Base-by-base conservation (phyloP, 805 yeast species). In the Schwanniomyces yamadae region DNA sequence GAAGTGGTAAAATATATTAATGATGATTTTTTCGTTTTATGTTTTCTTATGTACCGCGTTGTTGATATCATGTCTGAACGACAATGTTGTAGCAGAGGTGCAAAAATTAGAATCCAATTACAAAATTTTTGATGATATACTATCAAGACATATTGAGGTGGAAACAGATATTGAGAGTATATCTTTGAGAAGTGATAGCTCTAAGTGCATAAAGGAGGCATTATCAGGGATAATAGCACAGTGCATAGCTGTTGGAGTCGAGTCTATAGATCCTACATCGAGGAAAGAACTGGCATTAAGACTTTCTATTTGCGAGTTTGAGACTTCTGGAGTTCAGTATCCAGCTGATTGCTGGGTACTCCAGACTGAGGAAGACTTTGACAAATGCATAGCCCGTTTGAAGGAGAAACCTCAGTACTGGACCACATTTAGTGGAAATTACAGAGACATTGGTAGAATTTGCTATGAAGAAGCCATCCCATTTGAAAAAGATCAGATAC, bases 381-480 rank as follows among this genome's bases (percentile, higher is more conserved):
- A 54, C 14, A 42, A 39, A 1, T 78, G 83, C 41, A 58, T 77
- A 20, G 33, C 44, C 3, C 55, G 61, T 2, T 42, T 77, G 25
- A 75, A 75, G 36, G 47, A 47, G 15, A 57, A 64, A 3, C 64
- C 78, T 0, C 84, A 81, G 45, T 77, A 82, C 72, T 83, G 91
- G 91, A 81, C 89, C 0, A 78, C 82, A 0, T 82, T 73, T 49
- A 80, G 80, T 42, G 87, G 87, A 0, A 75, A 81, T 48, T 81
- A 75, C 52, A 67, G 79, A 30, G 69, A 73, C 21, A 59, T 82
- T 3, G 63, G 75, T 2, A 63, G 67, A 2, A 59, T 80, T 0
- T 83, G 89, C 47, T 57, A 59, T 41, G 78, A 75, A 37, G 71
- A 74, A 31, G 61, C 77, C 0, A 42, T 73, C 1, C 80, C 81